Evolutionary conservation across 2,329 filamentous ascomycete species (phyloP), one percentile per base, ranked within the genome.

Genomic region (Berkeleyomyces basicola): DNA sequence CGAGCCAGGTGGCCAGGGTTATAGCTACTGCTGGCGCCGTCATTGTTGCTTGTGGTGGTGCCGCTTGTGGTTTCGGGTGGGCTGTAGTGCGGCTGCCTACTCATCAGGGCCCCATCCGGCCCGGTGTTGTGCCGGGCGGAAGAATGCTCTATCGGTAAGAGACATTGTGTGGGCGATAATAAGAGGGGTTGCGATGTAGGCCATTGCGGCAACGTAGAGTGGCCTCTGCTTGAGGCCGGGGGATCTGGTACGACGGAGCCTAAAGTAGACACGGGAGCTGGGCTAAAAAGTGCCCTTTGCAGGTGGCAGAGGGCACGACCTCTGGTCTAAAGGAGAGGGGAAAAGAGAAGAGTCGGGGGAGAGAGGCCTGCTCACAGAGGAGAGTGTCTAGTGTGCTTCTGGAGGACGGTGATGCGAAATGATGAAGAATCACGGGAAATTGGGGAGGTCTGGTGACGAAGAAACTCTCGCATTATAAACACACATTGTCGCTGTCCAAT

Each of bases 201-300:
- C 63, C 63, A 61, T 33, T 31, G 36, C 23, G 63, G 58, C 63
- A 64, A 51, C 59, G 16, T 49, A 61, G 37, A 37, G 44, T 59
- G 63, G 63, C 63, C 63, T 64, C 63, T 55, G 11, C 46, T 42
- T 46, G 49, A 53, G 63, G 63, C 63, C 59, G 58, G 49, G 23
- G 53, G 23, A 40, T 51, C 11, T 36, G 31, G 14, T 40, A 51
- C 40, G 40, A 64, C 58, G 58, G 61, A 51, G 46, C 61, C 59
- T 59, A 64, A 61, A 37, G 63, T 64, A 49, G 61, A 64, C 63
- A 64, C 63, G 63, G 51, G 59, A 64, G 61, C 49, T 37, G 58
- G 42, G 42, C 39, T 53, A 23, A 11, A 61, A 43, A 16, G 43
- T 61, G 59, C 63, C 63, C 63, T 61, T 16, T 64, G 59, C 63